A percentile compares a stretch with the other conserved stretches of the same genome.
Conservation (phyloP, 768 basidiomycete genomes). For the Gymnopilus dilepis region DNA sequence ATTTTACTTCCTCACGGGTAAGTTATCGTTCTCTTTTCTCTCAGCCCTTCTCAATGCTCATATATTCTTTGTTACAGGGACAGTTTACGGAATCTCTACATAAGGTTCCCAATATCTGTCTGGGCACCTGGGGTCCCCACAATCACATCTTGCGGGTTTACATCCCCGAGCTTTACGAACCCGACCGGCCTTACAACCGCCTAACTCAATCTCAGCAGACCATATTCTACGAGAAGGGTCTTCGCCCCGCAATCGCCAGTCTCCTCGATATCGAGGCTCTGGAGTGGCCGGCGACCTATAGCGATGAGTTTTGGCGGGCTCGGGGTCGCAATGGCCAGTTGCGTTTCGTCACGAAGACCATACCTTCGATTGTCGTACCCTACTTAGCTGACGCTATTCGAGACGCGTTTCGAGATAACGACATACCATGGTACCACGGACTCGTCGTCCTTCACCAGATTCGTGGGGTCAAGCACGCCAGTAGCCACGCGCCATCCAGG, state of each 20-base stretch:
- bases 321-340: conserved; percentile 17
- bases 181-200: neutral
- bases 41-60: neutral
- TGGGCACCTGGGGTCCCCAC: conserved; percentile 22
- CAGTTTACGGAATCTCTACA: conserved; percentile 10
- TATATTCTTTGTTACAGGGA: conserved; percentile 6
- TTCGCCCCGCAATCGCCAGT: conserved; percentile 24
- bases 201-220: conserved; percentile 14
- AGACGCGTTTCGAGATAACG: neutral
- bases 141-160: conserved; percentile 25
- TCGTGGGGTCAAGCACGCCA: conserved; percentile 28
- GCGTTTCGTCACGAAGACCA: conserved; percentile 19
- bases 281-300: conserved; percentile 31
- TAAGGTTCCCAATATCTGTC: conserved; percentile 29
- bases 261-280: neutral
- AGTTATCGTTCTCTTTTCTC: neutral
- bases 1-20: conserved; percentile 14
- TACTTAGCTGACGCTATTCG: conserved; percentile 19
- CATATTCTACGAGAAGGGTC: conserved; percentile 25
- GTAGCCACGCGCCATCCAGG: conserved; percentile 11
- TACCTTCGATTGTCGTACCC: conserved; percentile 6
- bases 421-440: conserved; percentile 15
- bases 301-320: conserved; percentile 28
- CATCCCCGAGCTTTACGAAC: conserved; percentile 25
- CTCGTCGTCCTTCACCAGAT: conserved; percentile 32